Base-by-base conservation (phyloP, 1,139 yeast species). In the Geotrichum macrosporum region DNA sequence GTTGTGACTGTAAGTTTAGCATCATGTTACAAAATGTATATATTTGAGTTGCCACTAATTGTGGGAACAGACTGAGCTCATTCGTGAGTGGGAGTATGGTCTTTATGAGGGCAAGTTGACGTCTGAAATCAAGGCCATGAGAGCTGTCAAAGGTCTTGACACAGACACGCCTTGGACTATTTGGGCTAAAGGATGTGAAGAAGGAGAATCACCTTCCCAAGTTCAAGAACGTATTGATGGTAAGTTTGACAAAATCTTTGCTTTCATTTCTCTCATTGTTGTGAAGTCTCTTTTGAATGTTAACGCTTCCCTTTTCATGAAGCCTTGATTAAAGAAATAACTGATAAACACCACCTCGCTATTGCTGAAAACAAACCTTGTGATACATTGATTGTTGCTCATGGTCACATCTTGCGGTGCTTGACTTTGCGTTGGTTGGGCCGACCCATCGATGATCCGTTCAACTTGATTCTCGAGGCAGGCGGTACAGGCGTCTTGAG, bases 71-170 rank as follows among this genome's bases (percentile, higher is more conserved):
- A 76, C 76, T 15, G 88, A 83, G 53, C 78, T 84, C 43, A 67
- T 87, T 44, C 75, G 94, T 54, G 97, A 89, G 68, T 89, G 96
- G 96, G 94, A 86, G 56, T 89, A 89, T 61, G 97, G 97, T 56
- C 94, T 85, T 59, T 89, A 89, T 64, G 97, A 89, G 69, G 96
- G 96, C 5, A 66, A 81, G 57, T 65, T 73, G 49, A 83, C 95
- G 1, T 66, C 69, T 12, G 78, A 88, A 56, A 88, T 89, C 62
- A 70, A 74, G 35, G 74, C 70, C 8, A 64, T 77, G 55, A 76
- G 96, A 59, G 69, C 69, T 41, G 61, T 68, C 16, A 73, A 82
- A 51, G 95, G 94, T 0, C 19, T 35, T 12, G 39, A 35, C 21
- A 50, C 52, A 26, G 56, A 55, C 8, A 41, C 46, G 44, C 71